phyloP scores from a whole-genome alignment of 345 rosid genomes.

The Raphanus raphanistrum region DNA sequence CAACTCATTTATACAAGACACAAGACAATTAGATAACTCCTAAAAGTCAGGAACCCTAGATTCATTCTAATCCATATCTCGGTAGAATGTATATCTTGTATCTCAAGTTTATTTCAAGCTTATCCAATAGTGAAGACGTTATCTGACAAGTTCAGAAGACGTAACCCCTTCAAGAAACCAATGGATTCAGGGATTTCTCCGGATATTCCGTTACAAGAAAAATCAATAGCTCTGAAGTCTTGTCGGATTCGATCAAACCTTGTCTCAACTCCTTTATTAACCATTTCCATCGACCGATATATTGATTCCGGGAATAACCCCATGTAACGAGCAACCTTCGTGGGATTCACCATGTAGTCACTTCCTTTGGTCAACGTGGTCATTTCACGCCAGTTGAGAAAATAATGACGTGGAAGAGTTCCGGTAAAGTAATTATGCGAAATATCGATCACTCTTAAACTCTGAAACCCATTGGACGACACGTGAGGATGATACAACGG shows the following conservation, averaged over 20 bases:
- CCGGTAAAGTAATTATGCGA: not conserved
- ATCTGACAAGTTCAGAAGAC: not conserved
- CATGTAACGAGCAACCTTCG: not conserved
- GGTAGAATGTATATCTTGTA: no score
- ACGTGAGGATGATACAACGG: not conserved
- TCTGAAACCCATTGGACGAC: not conserved
- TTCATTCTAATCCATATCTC: no score
- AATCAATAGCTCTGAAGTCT: conserved; percentile 1
- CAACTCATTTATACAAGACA: no score
- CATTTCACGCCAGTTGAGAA: not conserved
- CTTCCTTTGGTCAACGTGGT: not conserved
- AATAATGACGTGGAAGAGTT: not conserved
- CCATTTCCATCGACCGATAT: not conserved
- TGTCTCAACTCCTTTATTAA: not conserved
- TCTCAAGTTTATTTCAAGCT: no score
- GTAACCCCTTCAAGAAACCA: not conserved
- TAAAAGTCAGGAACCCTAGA: no score
- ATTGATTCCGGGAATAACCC: not conserved
- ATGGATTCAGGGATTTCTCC: not conserved
- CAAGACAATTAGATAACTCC: no score
- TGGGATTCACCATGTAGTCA: not conserved
- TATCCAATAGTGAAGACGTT: no score
- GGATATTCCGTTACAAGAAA: not conserved
- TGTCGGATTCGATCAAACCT: not conserved
- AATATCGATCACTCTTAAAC: not conserved